Percentiles rank a stretch among this genome's conserved stretches.
Conservation (phyloP, 768 basidiomycete species). For the Tricholoma furcatifolium region DNA sequence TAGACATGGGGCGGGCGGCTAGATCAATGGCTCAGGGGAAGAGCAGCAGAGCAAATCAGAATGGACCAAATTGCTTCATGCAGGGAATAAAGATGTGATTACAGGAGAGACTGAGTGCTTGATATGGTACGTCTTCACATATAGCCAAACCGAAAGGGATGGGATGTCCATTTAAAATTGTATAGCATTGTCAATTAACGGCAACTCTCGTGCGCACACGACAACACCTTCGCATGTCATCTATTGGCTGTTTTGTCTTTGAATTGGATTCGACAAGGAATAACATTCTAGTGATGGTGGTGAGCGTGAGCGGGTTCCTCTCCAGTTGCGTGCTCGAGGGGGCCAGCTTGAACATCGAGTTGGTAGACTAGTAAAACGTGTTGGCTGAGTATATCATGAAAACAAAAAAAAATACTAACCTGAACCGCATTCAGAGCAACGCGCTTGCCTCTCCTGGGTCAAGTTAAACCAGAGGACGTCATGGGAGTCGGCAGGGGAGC, state of each 20-base stretch:
- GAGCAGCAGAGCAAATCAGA: neutral
- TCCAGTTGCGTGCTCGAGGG: slow-evolving; percentile 6
- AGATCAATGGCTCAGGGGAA: neutral
- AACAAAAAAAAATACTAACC: slow-evolving; percentile 47
- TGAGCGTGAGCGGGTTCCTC: slow-evolving; percentile 6
- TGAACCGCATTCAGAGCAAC: slow-evolving; percentile 93
- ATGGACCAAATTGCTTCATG: neutral
- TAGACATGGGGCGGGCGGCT: no score
- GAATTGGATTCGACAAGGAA: neutral
- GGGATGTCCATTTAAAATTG: neutral
- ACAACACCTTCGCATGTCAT: neutral
- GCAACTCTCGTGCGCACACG: neutral
- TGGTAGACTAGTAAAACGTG: slow-evolving; percentile 53
- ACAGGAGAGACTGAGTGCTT: neutral
- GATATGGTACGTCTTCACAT: no score
- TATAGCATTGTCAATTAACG: neutral
- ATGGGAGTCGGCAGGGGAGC: slow-evolving; percentile 93
- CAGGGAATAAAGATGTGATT: neutral
- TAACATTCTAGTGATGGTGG: slow-evolving; percentile 9
- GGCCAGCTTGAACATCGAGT: slow-evolving; percentile 48
- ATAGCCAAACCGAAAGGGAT: no score
- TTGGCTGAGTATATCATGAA: neutral
- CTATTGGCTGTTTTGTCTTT: slow-evolving; percentile 5
- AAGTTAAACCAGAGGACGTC: slow-evolving; percentile 85
- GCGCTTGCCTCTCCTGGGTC: slow-evolving; percentile 61